Evolutionary conservation across 2,329 filamentous ascomycete species (phyloP).

Genomic region (Exophiala viscosa): DNA sequence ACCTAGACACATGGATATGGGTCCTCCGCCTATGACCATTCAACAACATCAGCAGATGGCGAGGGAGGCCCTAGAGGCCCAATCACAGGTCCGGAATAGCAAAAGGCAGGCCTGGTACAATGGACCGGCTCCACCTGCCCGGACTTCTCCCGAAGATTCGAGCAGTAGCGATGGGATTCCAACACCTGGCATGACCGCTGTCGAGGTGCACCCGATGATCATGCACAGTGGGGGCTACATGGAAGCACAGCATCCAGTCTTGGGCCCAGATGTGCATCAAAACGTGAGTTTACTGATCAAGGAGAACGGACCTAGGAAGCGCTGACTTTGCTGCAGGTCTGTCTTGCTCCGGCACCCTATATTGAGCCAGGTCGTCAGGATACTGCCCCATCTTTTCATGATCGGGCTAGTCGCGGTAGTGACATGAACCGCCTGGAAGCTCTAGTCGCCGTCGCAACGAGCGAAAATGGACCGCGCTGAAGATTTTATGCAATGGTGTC

Average conservation of each 20-base stretch:
- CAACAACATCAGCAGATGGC: conserved; percentile 28
- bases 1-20: conserved; percentile 15
- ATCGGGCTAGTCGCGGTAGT: conserved; percentile 29
- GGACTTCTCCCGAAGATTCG: conserved; percentile 47
- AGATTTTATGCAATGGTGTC: background rate
- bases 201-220: conserved; percentile 48
- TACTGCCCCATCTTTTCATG: conserved; percentile 16
- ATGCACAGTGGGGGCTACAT: conserved; percentile 47
- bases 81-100: conserved; percentile 17
- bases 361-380: conserved; percentile 13
- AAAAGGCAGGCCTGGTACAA: conserved; percentile 36
- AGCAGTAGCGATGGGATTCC: conserved; percentile 48
- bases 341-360: conserved; percentile 23
- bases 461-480: conserved; percentile 35
- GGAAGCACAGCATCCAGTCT: conserved; percentile 39
- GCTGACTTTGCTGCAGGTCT: conserved; percentile 30
- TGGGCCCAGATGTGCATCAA: conserved; percentile 36
- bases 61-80: conserved; percentile 20
- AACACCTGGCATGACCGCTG: conserved; percentile 45
- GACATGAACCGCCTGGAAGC: conserved; percentile 49
- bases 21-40: conserved; percentile 14
- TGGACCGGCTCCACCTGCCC: conserved; percentile 33
- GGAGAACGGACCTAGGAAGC: conserved; percentile 27
- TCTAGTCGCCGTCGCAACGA: conserved; percentile 49
- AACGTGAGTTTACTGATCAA: conserved; percentile 36